Evolutionary conservation across 2,329 filamentous ascomycete species (phyloP), one percentile per base, ranked within the genome.

Genomic region (Cryphonectria nitschkei): DNA sequence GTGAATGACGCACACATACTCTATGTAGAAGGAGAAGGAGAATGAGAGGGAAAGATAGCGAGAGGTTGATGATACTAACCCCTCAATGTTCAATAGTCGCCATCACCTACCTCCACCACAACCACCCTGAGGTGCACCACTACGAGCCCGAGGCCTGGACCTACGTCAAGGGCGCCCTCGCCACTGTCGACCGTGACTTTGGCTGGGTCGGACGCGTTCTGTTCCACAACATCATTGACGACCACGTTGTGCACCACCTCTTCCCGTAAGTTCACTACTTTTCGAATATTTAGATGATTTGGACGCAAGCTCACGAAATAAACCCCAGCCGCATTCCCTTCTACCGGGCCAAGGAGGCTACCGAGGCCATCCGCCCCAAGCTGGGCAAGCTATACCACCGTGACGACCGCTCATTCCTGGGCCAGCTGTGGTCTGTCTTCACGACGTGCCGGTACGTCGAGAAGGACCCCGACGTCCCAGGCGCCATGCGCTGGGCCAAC

Each of bases 81-180:
- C 1, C 65, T 19, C 41, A 63, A 32, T 29, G 19, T 19, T 41
- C 1, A 39, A 39, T 39, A 89, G 90, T 93, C 29, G 90, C 90
- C 73, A 93, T 93, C 77, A 93, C 91, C 64, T 93, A 92, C 80
- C 89, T 93, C 29, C 91, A 93, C 80, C 91, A 93, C 84, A 91
- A 89, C 69, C 88, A 92, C 77, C 81, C 81, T n/a, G 79, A 82
- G 46, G 82, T 90, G 65, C 85, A 85, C 26, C 87, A 91, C 79
- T 91, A 89, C 77, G 84, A 87, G 37, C 84, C 84, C 60, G 83
- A 86, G 26, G 82, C 82, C 68, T 91, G 89, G 89, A 88, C 86
- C 32, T 91, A 87, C 75, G 84, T 88, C 72, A 86, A 88, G 75
- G 89, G 89, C 37, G 88, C 89, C 2, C 81, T 88, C 19, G 85